A percentile compares a stretch with the other conserved stretches of the same genome.
Evolutionary conservation across 106 monocot genomes (phyloP).

Genomic region (Platanthera guangdongensis): DNA sequence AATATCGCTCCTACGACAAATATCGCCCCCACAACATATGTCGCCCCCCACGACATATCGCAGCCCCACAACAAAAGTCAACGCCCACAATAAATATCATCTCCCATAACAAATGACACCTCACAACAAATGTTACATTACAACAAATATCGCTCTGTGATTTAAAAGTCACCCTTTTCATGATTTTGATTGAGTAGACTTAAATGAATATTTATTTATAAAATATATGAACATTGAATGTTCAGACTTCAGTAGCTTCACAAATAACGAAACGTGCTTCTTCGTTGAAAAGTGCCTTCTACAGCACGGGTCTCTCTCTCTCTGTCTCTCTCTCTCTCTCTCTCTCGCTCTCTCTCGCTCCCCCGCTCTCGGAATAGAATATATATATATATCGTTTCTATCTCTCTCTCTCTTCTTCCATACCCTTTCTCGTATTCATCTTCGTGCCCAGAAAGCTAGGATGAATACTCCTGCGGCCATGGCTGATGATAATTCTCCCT

Average conservation of each 20-base stretch:
- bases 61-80: no score
- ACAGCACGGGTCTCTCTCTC: neutral
- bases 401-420: neutral
- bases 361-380: neutral
- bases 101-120: no score
- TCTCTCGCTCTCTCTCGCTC: neutral
- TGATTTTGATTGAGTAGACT: neutral
- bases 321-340: neutral
- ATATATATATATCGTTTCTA: no score
- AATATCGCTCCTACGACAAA: no score
- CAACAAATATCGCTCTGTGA: no score
- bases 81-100: no score
- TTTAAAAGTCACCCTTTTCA: neutral
- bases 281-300: constrained; percentile 2
- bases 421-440: no score
- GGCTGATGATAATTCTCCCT: neutral
- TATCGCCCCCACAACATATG: no score
- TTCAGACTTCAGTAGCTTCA: constrained; percentile 1
- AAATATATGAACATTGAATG: no score
- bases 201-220: neutral
- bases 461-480: neutral
- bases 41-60: no score
- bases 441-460: neutral
- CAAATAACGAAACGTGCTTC: constrained; percentile 4
- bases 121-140: no score